Percentiles rank a stretch among this genome's conserved stretches.
phyloP scores from a whole-genome alignment of 2,329 filamentous ascomycete genomes.

The Tolypocladium nubicola region DNA sequence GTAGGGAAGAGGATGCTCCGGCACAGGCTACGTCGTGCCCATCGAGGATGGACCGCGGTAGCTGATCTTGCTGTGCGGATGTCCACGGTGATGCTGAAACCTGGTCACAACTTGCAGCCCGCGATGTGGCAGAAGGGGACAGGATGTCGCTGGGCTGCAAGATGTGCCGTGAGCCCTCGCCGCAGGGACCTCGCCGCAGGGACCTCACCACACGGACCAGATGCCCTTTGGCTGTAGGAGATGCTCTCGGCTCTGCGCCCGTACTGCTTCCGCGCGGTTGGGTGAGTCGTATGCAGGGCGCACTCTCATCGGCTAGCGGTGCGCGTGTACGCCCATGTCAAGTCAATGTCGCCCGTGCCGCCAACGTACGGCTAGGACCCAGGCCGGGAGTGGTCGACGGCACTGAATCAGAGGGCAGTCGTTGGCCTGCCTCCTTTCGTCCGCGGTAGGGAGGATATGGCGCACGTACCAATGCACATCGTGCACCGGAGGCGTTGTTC shows the following conservation, averaged over 20 bases:
- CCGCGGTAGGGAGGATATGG: slow-evolving; percentile 31
- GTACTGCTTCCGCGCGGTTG: slow-evolving; percentile 59
- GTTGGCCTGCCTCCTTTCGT: slow-evolving; percentile 28
- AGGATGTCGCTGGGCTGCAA: slow-evolving; percentile 43
- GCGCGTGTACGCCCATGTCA: too few relatives aligned
- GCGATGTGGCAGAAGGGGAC: slow-evolving; percentile 38
- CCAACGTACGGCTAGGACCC: slow-evolving; percentile 43
- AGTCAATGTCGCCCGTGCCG: slow-evolving; percentile 41
- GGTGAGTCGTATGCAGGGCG: slow-evolving; percentile 47
- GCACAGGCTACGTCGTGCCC: slow-evolving; percentile 45
- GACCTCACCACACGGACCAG: slow-evolving; percentile 46
- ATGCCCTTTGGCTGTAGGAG: slow-evolving; percentile 48
- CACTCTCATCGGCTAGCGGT: too few relatives aligned
- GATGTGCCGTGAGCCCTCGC: slow-evolving; percentile 46
- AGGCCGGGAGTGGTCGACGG: slow-evolving; percentile 53
- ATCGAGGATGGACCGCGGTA: slow-evolving; percentile 24
- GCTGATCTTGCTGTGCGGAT: slow-evolving; percentile 18
- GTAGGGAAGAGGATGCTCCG: slow-evolving; percentile 46
- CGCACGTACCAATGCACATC: slow-evolving; percentile 34
- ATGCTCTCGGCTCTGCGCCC: slow-evolving; percentile 48
- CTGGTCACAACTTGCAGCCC: slow-evolving; percentile 38
- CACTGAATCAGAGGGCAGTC: slow-evolving; percentile 43
- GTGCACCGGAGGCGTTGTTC: slow-evolving; percentile 26
- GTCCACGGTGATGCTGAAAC: slow-evolving; percentile 33
- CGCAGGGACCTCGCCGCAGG: slow-evolving; percentile 37